phyloP scores from a whole-genome alignment of 768 basidiomycete species.

The Clitopilus hobsonii region DNA sequence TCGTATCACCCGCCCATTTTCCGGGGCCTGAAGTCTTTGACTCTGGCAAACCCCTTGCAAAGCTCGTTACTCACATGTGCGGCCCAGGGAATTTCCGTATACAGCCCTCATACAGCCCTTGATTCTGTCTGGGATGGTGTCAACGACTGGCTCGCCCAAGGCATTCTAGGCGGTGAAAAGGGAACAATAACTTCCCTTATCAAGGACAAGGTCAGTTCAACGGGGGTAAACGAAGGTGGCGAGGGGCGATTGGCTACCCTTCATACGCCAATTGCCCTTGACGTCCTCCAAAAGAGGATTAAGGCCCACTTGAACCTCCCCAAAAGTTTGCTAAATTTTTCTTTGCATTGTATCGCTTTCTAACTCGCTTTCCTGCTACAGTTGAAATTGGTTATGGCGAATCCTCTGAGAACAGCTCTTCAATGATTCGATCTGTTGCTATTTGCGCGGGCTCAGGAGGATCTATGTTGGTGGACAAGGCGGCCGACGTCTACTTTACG shows the following conservation, averaged over 20 bases:
- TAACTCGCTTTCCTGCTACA: constrained; percentile 25
- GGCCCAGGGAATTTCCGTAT: constrained; percentile 80
- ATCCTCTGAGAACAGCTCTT: constrained; percentile 16
- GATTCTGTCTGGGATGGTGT: constrained; percentile 83
- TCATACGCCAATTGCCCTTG: constrained; percentile 49
- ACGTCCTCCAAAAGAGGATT: constrained; percentile 59
- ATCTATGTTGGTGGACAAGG: constrained; percentile 62
- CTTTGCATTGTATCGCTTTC: constrained; percentile 5
- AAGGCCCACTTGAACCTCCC: constrained; percentile 61
- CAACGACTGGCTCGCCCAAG: constrained; percentile 83
- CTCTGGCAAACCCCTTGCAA: constrained; percentile 75
- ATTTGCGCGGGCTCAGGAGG: constrained; percentile 92
- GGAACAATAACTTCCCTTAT: constrained; percentile 32
- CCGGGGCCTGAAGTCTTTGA: constrained; percentile 68
- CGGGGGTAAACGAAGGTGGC: constrained; percentile 43
- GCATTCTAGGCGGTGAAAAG: constrained; percentile 35
- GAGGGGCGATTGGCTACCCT: constrained; percentile 69
- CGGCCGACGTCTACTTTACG: constrained; percentile 87
- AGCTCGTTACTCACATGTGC: constrained; percentile 74
- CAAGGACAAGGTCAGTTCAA: constrained; percentile 33
- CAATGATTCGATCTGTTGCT: constrained; percentile 57
- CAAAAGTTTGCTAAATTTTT: constrained; percentile 41
- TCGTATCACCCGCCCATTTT: constrained; percentile 88
- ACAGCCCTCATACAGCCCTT: constrained; percentile 83
- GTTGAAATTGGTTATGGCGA: constrained; percentile 64